These are phyloP conservation scores for Auricularia sp. DNA, from an alignment of 768 basidiomycete species.

Conservation along the genomic window DNA sequence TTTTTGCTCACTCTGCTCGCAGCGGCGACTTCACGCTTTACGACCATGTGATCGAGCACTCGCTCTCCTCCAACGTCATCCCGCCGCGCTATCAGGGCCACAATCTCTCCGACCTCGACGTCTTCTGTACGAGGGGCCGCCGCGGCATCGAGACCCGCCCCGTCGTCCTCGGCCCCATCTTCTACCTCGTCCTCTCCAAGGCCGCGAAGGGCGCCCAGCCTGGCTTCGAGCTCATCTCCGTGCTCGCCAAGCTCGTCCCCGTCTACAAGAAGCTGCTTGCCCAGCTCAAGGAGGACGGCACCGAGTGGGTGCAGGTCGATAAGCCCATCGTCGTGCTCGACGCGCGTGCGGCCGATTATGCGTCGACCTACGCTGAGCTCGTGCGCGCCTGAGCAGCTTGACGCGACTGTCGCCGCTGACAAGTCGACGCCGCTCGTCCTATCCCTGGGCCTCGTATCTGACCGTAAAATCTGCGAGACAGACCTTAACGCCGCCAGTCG, in stretches of 20 bases:
- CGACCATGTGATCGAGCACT: constrained; percentile 97
- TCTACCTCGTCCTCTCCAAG: constrained; percentile 92
- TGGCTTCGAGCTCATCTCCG: constrained; percentile 82
- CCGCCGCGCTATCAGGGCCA: constrained; percentile 87
- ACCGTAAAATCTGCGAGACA: constrained; percentile 99
- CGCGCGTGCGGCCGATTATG: constrained; percentile 70
- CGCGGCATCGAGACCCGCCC: constrained; percentile 87
- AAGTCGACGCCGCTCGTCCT: constrained; percentile 73
- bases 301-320: constrained; percentile 90
- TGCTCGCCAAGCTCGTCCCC: constrained; percentile 81
- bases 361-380: constrained; percentile 71
- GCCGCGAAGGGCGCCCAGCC: constrained; percentile 70
- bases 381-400: constrained; percentile 83
- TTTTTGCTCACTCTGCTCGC: constrained; percentile 10
- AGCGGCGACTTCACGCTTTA: constrained; percentile 99
- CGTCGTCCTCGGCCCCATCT: constrained; percentile 89
- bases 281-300: constrained; percentile 88
- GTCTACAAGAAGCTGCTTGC: constrained; percentile 84
- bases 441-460: constrained; percentile 92
- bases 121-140: constrained; percentile 98
- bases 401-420: constrained; percentile 67
- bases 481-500: constrained; percentile 41
- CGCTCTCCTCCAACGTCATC: constrained; percentile 90
- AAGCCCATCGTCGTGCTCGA: constrained; percentile 96
- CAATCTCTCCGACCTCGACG: constrained; percentile 79